Percentiles rank a stretch among this genome's conserved stretches.
These are phyloP conservation scores for Chlamydomonas applanata DNA, from an alignment of 139 green algal species.

Conservation along the genomic window DNA sequence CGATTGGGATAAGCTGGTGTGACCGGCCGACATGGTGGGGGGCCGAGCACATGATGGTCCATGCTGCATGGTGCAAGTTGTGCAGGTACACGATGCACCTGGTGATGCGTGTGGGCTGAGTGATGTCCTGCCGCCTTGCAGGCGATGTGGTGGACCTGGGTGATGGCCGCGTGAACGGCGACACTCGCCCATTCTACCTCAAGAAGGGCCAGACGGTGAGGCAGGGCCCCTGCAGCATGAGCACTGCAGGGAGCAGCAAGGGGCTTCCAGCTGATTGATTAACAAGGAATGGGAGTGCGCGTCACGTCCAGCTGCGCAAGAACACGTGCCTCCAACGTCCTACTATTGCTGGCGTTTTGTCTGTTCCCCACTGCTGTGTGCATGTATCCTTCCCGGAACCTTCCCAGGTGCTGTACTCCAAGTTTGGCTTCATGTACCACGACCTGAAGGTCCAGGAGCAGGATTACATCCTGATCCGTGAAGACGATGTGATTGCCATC, in stretches of 20 bases:
- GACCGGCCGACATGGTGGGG: neutral
- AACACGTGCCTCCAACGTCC: too few species aligned
- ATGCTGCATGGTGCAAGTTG: neutral
- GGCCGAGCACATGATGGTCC: neutral
- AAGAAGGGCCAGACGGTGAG: constrained; percentile 53
- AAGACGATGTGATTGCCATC: constrained; percentile 89
- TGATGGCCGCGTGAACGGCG: constrained; percentile 38
- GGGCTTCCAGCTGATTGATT: neutral
- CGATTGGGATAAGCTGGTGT: neutral
- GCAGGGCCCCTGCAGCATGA: neutral
- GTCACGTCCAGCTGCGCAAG: too few species aligned
- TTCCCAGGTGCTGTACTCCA: constrained; percentile 85
- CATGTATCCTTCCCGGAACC: too few species aligned
- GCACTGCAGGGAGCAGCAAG: too few species aligned
- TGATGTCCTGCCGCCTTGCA: too few species aligned
- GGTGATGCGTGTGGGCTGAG: too few species aligned
- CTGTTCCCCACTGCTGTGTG: too few species aligned
- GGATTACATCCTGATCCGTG: constrained; percentile 82
- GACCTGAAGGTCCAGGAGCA: constrained; percentile 72
- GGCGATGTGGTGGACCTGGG: constrained; percentile 56
- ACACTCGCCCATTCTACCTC: constrained; percentile 36
- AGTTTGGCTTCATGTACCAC: constrained; percentile 91
- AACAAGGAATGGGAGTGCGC: neutral
- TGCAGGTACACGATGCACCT: too few species aligned
- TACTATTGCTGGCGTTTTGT: too few species aligned